Conservation (phyloP, 2,329 filamentous ascomycete genomes). For the Scedosporium boydii region DNA sequence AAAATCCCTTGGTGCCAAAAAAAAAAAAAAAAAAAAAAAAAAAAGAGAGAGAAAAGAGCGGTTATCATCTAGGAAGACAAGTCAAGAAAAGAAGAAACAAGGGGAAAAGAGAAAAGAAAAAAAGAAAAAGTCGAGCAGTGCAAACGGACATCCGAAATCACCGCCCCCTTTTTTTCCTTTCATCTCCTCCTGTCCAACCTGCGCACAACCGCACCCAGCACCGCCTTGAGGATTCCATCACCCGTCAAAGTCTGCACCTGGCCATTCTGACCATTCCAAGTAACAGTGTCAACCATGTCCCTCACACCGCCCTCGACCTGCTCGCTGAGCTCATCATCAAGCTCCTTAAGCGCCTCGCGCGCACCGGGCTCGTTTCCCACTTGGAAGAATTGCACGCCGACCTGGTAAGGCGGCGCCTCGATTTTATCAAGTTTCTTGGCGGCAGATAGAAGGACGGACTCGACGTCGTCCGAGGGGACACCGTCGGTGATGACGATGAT, state of each 20-base stretch:
- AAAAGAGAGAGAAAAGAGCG: not conserved
- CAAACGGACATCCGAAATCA: not conserved
- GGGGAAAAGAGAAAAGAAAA: not conserved
- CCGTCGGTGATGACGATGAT: conserved; percentile 93
- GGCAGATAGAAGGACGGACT: conserved; percentile 54
- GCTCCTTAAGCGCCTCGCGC: conserved; percentile 50
- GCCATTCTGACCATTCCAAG: conserved; percentile 49
- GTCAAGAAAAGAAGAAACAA: not conserved
- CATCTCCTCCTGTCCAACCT: conserved; percentile 23
- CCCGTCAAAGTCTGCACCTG: conserved; percentile 43
- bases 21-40: not conserved
- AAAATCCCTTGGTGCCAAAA: too few species aligned
- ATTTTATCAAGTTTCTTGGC: conserved; percentile 63
- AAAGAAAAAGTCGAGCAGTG: not conserved
- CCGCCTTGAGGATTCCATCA: conserved; percentile 69
- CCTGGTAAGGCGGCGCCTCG: conserved; percentile 66
- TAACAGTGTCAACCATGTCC: conserved; percentile 89
- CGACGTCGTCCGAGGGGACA: conserved; percentile 67
- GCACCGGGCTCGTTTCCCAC: conserved; percentile 67
- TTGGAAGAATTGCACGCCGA: conserved; percentile 95
- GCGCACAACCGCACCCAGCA: conserved; percentile 65
- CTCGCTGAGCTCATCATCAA: conserved; percentile 64
- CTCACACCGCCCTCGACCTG: conserved; percentile 48
- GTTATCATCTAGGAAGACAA: not conserved
- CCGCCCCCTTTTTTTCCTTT: conserved; percentile 3